Conservation (phyloP, 1,139 yeast species). For the Debaryomycetaceae sp. region DNA sequence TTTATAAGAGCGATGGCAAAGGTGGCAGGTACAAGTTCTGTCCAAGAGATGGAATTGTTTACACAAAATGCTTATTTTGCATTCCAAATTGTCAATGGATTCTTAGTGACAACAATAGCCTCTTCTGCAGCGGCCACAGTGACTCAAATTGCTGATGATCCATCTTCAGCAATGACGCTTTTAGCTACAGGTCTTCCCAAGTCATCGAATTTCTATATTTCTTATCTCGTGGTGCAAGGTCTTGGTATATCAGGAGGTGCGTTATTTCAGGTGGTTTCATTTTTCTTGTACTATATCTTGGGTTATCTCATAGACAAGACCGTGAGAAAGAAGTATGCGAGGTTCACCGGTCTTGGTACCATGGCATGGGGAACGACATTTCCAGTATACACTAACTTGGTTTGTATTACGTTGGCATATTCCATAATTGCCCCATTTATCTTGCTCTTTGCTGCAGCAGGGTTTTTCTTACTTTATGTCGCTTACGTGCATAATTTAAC, state of each 20-base stretch:
- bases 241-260: constrained; percentile 77
- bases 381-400: constrained; percentile 81
- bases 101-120: constrained; percentile 64
- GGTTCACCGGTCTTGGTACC: constrained; percentile 60
- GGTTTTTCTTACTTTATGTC: constrained; percentile 68
- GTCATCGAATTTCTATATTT: constrained; percentile 81
- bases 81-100: constrained; percentile 68
- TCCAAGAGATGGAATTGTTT: constrained; percentile 63
- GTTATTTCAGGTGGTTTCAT: constrained; percentile 70
- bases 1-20: constrained; percentile 71
- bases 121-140: constrained; percentile 77
- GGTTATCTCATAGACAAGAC: constrained; percentile 73
- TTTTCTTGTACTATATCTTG: constrained; percentile 66
- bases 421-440: constrained; percentile 75
- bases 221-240: constrained; percentile 77
- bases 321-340: constrained; percentile 80
- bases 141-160: constrained; percentile 60
- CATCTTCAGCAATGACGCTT: constrained; percentile 62
- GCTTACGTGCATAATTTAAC: constrained; percentile 79
- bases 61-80: constrained; percentile 75
- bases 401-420: constrained; percentile 75
- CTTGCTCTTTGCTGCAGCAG: constrained; percentile 64
- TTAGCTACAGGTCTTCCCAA: constrained; percentile 78
- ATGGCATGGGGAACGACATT: constrained; percentile 86
- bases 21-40: constrained; percentile 62